Evolutionary conservation across 345 rosid genomes (phyloP).

Genomic region (Conringia planisiliqua): DNA sequence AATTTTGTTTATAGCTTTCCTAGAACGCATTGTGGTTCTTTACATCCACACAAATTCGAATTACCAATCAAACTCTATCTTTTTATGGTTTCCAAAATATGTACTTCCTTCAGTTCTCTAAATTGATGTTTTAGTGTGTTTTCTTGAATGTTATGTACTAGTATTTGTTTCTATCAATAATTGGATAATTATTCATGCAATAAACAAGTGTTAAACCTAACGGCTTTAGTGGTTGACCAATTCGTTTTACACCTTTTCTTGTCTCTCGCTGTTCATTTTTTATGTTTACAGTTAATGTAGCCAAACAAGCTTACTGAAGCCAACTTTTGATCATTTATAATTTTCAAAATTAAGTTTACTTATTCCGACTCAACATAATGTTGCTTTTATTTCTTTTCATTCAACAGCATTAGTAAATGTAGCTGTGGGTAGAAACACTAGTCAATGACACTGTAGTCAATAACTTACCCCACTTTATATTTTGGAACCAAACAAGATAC

Average conservation of each 20-base stretch:
- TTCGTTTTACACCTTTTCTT: conserved; percentile 21
- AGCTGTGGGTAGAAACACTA: background rate
- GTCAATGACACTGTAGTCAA: background rate
- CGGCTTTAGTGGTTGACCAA: conserved; percentile 27
- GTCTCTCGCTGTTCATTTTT: background rate
- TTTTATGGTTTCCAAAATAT: too few relatives aligned
- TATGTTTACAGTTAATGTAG: background rate
- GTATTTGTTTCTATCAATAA: background rate
- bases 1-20: background rate
- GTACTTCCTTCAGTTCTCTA: background rate
- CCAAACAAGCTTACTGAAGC: background rate
- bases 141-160: background rate
- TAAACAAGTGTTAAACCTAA: conserved; percentile 22
- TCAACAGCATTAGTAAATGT: background rate
- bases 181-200: conserved; percentile 17
- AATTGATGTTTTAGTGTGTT: background rate
- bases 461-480: background rate
- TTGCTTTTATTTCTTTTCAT: background rate
- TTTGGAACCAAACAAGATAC: background rate
- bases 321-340: background rate
- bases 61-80: background rate
- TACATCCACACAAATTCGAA: background rate
- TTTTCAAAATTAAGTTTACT: background rate
- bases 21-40: background rate
- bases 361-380: background rate